These are phyloP conservation scores for Mycocentrospora acerina DNA, from an alignment of 2,329 filamentous ascomycete genomes.

Conservation along the genomic window DNA sequence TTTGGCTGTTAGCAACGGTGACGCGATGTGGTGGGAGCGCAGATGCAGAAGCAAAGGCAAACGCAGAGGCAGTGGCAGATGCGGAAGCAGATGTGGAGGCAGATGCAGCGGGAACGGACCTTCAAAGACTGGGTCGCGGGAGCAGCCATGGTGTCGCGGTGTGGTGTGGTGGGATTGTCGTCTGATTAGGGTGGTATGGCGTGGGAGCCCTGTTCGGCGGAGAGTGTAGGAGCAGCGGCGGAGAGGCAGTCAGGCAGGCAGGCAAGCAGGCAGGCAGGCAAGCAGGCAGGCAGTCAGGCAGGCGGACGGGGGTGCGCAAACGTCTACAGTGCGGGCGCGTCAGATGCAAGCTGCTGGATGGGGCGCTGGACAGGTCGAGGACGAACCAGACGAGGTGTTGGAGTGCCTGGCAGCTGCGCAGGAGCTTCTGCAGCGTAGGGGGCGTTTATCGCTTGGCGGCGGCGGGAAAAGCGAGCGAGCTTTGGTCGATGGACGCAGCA, in stretches of 20 bases:
- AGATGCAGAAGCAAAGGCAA: constrained; percentile 20
- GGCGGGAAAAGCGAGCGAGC: constrained; percentile 36
- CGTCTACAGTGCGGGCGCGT: constrained; percentile 3
- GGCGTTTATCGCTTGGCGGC: constrained; percentile 40
- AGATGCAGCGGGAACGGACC: constrained; percentile 53
- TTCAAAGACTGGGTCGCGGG: constrained; percentile 88
- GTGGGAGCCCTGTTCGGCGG: constrained; percentile 22
- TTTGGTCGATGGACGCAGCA: constrained; percentile 17
- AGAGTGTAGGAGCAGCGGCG: constrained; percentile 20
- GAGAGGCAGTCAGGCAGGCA: constrained; percentile 13
- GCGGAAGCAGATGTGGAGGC: no score
- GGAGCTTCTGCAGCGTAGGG: constrained; percentile 38
- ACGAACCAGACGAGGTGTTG: constrained; percentile 20
- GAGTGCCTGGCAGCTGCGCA: constrained; percentile 21
- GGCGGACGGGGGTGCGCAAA: not conserved
- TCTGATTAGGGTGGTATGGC: constrained; percentile 17
- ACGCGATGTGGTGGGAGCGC: not conserved
- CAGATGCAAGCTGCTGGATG: constrained; percentile 10
- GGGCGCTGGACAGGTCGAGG: constrained; percentile 8
- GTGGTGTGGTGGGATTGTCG: constrained; percentile 26
- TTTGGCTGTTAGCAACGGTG: constrained; percentile 20
- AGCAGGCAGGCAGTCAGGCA: no score
- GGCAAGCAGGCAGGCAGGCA: no score
- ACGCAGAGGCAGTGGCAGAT: no score
- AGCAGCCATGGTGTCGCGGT: constrained; percentile 63